These are phyloP conservation scores for Lanmaoa rubissima DNA, from an alignment of 768 basidiomycete species.

Conservation along the genomic window DNA sequence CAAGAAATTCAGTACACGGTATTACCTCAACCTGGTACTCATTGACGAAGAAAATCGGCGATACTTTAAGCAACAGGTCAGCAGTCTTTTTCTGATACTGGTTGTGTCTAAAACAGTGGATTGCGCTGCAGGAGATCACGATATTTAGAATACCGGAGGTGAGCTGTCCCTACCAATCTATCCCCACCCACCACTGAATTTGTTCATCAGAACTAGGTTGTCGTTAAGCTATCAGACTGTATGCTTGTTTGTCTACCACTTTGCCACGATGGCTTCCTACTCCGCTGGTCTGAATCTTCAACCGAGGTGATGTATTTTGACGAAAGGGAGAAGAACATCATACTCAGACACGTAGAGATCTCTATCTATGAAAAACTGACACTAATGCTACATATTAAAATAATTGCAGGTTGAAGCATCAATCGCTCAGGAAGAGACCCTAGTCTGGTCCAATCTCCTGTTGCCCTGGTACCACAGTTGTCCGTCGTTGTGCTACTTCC, in stretches of 20 bases:
- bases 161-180: conserved; percentile 16
- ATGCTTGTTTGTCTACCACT: conserved; percentile 6
- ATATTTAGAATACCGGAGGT: conserved; percentile 90
- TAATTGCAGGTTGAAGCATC: background rate
- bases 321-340: background rate
- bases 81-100: conserved; percentile 7
- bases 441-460: background rate
- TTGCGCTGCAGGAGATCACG: conserved; percentile 66
- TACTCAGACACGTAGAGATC: background rate
- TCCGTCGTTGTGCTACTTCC: background rate
- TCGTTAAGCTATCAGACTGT: conserved; percentile 1
- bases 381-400: conserved; percentile 15
- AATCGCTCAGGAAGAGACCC: background rate
- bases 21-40: conserved; percentile 95
- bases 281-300: conserved; percentile 2
- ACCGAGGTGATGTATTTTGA: background rate
- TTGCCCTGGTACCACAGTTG: conserved; percentile 21
- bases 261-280: conserved; percentile 1
- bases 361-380: conserved; percentile 3
- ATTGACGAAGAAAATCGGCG: conserved; percentile 98
- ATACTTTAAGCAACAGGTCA: conserved; percentile 95
- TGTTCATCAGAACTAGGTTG: conserved; percentile 35
- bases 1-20: conserved; percentile 97
- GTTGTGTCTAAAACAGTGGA: background rate
- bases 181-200: background rate